Evolutionary conservation across 768 basidiomycete species (phyloP).

Genomic region (Termitomyces sp.): DNA sequence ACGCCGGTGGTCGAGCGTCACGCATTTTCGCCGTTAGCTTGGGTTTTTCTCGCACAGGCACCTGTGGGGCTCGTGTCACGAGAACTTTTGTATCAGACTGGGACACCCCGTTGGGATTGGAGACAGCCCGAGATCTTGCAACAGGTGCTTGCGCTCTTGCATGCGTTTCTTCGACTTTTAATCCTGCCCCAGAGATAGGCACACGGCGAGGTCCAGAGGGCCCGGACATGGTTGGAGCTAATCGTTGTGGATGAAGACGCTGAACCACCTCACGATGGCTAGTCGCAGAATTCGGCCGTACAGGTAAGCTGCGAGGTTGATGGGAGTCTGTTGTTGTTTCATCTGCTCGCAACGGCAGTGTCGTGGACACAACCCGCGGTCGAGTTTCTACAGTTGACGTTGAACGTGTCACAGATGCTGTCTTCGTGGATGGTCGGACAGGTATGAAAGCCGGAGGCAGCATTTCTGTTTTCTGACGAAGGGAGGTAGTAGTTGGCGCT

Average conservation of each 20-base stretch:
- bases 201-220: conserved; percentile 17
- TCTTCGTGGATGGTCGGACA: conserved; percentile 22
- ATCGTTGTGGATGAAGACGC: conserved; percentile 3
- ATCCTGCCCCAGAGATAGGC: conserved; percentile 5
- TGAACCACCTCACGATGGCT: conserved; percentile 11
- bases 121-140: conserved; percentile 9
- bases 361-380: conserved; percentile 15
- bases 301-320: conserved; percentile 1
- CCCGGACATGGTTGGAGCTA: not conserved
- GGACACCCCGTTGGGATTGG: not conserved
- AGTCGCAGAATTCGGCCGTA: conserved; percentile 15
- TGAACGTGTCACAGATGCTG: conserved; percentile 13
- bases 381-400: conserved; percentile 16
- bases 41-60: conserved; percentile 5
- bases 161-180: not conserved
- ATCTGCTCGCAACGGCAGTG: conserved; percentile 6
- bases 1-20: not conserved
- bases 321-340: conserved; percentile 1
- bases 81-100: conserved; percentile 3
- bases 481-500: not conserved
- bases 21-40: conserved; percentile 6
- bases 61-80: not conserved
- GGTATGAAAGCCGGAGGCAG: conserved; percentile 29
- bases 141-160: not conserved
- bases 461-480: conserved; percentile 24